Conservation (phyloP, 2,329 filamentous ascomycete genomes). For the Arthrocladium fulminans region DNA sequence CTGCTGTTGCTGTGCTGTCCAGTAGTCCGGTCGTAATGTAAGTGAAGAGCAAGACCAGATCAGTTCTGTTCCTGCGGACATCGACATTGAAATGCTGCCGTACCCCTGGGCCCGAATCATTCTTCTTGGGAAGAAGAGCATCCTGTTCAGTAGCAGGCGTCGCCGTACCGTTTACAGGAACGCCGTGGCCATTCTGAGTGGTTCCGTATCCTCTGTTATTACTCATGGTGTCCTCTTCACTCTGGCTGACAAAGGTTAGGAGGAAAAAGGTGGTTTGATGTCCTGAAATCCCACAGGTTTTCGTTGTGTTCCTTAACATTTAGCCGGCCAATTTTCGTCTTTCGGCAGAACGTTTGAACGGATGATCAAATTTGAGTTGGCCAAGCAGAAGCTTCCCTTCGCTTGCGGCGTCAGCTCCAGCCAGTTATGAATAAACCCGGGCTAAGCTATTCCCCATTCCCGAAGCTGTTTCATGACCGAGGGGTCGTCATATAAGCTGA, state of each 20-base stretch:
- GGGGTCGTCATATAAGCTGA: not conserved
- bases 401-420: not conserved
- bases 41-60: conserved; percentile 60
- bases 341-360: conserved; percentile 7
- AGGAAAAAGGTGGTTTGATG: not conserved
- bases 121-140: conserved; percentile 4
- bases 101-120: not conserved
- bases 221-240: not conserved
- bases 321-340: not conserved
- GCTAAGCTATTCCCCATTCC: conserved; percentile 1
- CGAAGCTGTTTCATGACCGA: not conserved
- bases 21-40: conserved; percentile 70
- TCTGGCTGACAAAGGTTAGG: not conserved
- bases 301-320: not conserved
- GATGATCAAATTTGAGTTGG: not conserved
- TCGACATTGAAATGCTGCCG: conserved; percentile 29
- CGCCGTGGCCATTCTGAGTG: not conserved
- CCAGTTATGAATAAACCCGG: not conserved
- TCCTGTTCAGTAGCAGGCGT: conserved; percentile 1
- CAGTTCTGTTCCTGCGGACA: conserved; percentile 51
- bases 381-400: not conserved
- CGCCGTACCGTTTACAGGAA: not conserved
- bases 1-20: conserved; percentile 66
- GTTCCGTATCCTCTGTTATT: conserved; percentile 7
- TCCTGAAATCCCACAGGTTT: not conserved